These are phyloP conservation scores for Maudiozyma saulgeensis DNA, from an alignment of 805 yeast species.

Conservation along the genomic window DNA sequence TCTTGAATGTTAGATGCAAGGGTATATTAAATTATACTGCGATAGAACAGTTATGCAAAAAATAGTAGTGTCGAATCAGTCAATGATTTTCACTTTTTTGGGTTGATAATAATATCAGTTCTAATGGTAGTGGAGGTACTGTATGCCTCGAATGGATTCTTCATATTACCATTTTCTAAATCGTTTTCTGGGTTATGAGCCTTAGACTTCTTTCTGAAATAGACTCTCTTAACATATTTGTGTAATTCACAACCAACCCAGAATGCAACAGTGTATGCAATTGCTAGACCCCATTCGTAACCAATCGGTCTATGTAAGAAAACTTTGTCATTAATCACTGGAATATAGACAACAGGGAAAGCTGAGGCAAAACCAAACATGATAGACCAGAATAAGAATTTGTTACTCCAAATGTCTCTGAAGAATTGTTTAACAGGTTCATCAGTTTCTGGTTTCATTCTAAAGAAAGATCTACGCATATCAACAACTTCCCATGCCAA, in stretches of 20 bases:
- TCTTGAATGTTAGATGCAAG: not conserved
- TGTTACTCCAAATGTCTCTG: slow-evolving; percentile 61
- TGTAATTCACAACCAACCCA: slow-evolving; percentile 54
- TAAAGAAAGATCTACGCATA: slow-evolving; percentile 57
- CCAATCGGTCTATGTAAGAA: slow-evolving; percentile 64
- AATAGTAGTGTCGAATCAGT: not conserved
- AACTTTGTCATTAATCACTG: slow-evolving; percentile 72
- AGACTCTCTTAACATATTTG: slow-evolving; percentile 55
- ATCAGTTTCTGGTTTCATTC: slow-evolving; percentile 57
- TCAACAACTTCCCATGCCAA: slow-evolving; percentile 82
- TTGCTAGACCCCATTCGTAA: slow-evolving; percentile 73
- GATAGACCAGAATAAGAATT: slow-evolving; percentile 75
- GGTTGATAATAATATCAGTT: slow-evolving; percentile 13
- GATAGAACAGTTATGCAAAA: not conserved
- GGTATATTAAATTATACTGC: not conserved
- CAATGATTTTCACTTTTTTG: slow-evolving; percentile 2
- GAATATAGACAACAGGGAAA: slow-evolving; percentile 78
- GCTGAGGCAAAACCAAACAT: slow-evolving; percentile 58
- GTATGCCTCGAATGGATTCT: slow-evolving; percentile 53
- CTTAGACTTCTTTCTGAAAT: slow-evolving; percentile 33
- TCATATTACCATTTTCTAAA: slow-evolving; percentile 38
- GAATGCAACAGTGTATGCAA: slow-evolving; percentile 50
- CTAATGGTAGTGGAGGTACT: slow-evolving; percentile 40
- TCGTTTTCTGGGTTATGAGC: slow-evolving; percentile 55
- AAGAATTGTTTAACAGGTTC: slow-evolving; percentile 51